These are phyloP conservation scores for Daldinia grandis DNA, from an alignment of 495 filamentous ascomycete genomes.

Conservation along the genomic window DNA sequence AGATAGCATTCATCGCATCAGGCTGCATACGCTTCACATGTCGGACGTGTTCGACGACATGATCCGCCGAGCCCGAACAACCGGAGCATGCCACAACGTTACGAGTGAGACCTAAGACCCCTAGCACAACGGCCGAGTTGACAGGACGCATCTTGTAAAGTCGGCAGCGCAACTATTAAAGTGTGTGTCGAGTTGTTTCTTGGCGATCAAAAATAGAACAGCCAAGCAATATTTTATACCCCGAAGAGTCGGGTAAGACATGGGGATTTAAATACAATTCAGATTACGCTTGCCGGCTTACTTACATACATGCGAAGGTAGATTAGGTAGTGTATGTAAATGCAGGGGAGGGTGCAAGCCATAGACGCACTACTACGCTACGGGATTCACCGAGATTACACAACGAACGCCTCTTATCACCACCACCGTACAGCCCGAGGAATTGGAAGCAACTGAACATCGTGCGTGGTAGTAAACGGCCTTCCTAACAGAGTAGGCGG, in stretches of 20 bases:
- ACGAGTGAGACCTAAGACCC: slow-evolving; percentile 16
- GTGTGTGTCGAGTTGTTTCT: not conserved
- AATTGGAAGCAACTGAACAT: not conserved
- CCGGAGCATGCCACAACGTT: slow-evolving; percentile 42
- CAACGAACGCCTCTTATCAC: not conserved
- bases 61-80: slow-evolving; percentile 46
- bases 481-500: not conserved
- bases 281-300: not conserved
- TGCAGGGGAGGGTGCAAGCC: no score
- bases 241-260: not conserved
- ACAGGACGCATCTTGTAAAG: slow-evolving; percentile 13
- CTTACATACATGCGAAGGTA: not conserved
- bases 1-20: slow-evolving; percentile 53
- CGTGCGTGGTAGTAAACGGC: not conserved
- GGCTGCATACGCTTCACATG: slow-evolving; percentile 60
- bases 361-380: no score
- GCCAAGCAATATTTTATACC: slow-evolving; percentile 5
- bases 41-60: slow-evolving; percentile 50
- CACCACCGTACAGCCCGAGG: not conserved
- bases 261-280: not conserved
- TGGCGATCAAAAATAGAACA: not conserved
- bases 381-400: slow-evolving; percentile 1
- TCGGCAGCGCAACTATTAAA: not conserved
- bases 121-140: slow-evolving; percentile 9
- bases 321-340: no score